Base-by-base conservation (phyloP, 768 basidiomycete genomes). In the Lactarius quietus region DNA sequence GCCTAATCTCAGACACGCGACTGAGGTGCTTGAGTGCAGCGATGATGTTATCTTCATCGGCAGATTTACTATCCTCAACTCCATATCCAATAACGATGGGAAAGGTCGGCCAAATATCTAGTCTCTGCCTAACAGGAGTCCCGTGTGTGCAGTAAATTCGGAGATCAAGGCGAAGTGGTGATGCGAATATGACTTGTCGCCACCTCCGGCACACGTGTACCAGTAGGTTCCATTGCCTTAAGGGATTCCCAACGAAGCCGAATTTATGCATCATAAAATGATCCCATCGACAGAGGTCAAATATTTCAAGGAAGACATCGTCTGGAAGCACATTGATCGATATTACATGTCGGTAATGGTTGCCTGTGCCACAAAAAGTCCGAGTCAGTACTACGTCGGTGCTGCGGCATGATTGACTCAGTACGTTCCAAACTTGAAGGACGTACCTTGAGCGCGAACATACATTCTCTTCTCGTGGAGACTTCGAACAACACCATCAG, bases 31-130 rank as follows among this genome's bases (percentile, higher is more conserved):
- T 23, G 2, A 48, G 45, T 6, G 45, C 45, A 48, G 45, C 45
- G 5, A 48, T 10, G 23, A 48, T 5, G 14, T 48, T 26, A 23
- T 48, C 45, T 6, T 48, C 45, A 6, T 45, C 5, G 23, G 20
- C 2, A 43, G 0, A 8, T 10, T 3, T 0, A 9, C 8, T 20
- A 3, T 0, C n/a, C n/a, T 3, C 1, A 18, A 7, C 1, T 5
- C 6, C 8, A 9, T 23, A 48, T 14, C 23, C 5, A 0, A 48
- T 15, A 12, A 23, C 45, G 3, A 48, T 14, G 6, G 45, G 45
- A 6, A 48, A 5, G 23, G 23, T 12, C 5, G 45, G 45, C 45
- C 45, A 48, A 10, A 48, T 48, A 26, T 8, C 45, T 0, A 48
- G 45, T 3, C 23, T 2, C 23, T 48, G 23, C 23, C 45, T 48